Percentiles rank a stretch among this genome's conserved stretches.
Evolutionary conservation across 192 early-diverging fungal species (phyloP).

Genomic region (Coemansia sp.): DNA sequence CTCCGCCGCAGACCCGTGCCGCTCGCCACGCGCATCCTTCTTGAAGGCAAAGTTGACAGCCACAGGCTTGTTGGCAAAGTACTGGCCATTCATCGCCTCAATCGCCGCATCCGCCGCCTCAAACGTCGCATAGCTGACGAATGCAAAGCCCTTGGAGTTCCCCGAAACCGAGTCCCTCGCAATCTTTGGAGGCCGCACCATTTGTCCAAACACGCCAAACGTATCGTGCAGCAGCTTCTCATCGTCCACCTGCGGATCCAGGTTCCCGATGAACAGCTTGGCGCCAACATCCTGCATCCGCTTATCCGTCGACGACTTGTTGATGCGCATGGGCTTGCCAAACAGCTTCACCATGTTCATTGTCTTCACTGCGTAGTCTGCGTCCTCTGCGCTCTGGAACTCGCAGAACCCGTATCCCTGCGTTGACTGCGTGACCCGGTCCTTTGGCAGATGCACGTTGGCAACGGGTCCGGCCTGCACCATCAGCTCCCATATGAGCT

Average conservation of each 20-base stretch:
- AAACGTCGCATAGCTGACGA: slow-evolving; percentile 90
- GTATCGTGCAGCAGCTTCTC: slow-evolving; percentile 92
- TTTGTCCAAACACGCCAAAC: slow-evolving; percentile 90
- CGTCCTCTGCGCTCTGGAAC: slow-evolving; percentile 91
- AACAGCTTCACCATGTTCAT: slow-evolving; percentile 97
- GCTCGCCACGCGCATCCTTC: slow-evolving; percentile 97
- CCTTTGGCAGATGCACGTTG: slow-evolving; percentile 96
- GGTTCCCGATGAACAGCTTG: slow-evolving; percentile 92
- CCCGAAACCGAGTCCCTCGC: slow-evolving; percentile 83
- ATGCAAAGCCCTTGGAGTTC: slow-evolving; percentile 90
- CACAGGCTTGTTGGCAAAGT: slow-evolving; percentile 90
- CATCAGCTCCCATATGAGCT: slow-evolving; percentile 97
- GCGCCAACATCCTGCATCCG: slow-evolving; percentile 92
- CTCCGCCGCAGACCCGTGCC: slow-evolving; percentile 93
- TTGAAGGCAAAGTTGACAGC: slow-evolving; percentile 92
- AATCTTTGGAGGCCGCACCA: slow-evolving; percentile 84
- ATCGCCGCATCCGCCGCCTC: slow-evolving; percentile 96
- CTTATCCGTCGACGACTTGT: slow-evolving; percentile 86
- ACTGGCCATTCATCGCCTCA: slow-evolving; percentile 98
- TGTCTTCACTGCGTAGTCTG: slow-evolving; percentile 94
- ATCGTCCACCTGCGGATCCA: slow-evolving; percentile 83
- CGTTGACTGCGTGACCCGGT: slow-evolving; percentile 90
- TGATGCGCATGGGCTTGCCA: slow-evolving; percentile 93
- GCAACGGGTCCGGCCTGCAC: slow-evolving; percentile 94
- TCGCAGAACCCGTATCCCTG: slow-evolving; percentile 97